These are phyloP conservation scores for Puccinia hordei DNA, from an alignment of 1,284 basidiomycete species.

Conservation along the genomic window DNA sequence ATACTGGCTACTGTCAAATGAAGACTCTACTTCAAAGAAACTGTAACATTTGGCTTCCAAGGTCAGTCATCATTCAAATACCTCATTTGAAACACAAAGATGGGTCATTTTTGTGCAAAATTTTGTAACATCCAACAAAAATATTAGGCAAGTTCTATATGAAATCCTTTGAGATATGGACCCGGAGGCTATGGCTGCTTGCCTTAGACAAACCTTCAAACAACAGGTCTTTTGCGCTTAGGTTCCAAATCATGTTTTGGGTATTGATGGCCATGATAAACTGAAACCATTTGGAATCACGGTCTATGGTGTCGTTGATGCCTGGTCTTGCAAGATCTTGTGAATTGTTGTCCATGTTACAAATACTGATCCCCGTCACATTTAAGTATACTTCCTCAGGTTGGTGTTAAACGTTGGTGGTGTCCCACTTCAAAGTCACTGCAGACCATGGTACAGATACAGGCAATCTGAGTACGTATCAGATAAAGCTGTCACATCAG, in stretches of 20 bases:
- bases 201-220: neutral
- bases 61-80: neutral
- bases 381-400: neutral
- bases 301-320: no score
- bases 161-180: neutral
- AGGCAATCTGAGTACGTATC: neutral
- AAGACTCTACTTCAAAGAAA: neutral
- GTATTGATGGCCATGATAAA: conserved; percentile 10
- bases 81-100: no score
- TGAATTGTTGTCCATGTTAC: neutral
- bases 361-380: neutral
- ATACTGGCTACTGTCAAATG: neutral
- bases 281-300: no score
- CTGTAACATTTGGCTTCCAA: neutral
- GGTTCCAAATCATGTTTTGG: neutral
- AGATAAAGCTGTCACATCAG: neutral
- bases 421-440: neutral
- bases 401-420: neutral
- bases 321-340: no score
- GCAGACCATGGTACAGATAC: conserved; percentile 18
- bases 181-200: neutral
- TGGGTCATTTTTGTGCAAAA: no score
- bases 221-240: neutral
- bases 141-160: neutral
- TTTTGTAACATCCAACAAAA: neutral